These are phyloP conservation scores for Petasospora fabianii DNA, from an alignment of 1,139 yeast species.

Conservation along the genomic window DNA sequence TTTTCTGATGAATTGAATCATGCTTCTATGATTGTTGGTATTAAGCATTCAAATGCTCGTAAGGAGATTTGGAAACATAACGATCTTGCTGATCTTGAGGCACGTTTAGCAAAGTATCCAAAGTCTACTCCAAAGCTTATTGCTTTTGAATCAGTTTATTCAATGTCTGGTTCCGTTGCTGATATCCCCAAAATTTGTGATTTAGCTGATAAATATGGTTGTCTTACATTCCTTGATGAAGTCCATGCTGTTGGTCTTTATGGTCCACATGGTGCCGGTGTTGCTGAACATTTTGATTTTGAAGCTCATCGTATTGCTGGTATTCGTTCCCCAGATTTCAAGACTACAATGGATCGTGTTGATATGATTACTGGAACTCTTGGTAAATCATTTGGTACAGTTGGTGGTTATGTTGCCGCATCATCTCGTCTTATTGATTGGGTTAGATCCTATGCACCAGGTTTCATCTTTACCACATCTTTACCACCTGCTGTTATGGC, in stretches of 20 bases:
- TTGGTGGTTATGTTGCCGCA: conserved; percentile 97
- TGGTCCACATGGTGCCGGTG: conserved; percentile 99
- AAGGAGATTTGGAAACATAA: conserved; percentile 93
- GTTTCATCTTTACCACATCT: conserved; percentile 93
- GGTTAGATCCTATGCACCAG: conserved; percentile 96
- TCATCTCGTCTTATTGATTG: conserved; percentile 82
- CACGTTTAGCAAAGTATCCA: conserved; percentile 73
- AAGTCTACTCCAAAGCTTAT: conserved; percentile 84
- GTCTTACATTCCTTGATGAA: conserved; percentile 93
- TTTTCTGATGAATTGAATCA: conserved; percentile 93
- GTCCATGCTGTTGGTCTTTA: conserved; percentile 99
- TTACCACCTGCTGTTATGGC: conserved; percentile 98
- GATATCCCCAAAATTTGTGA: conserved; percentile 93
- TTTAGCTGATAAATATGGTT: conserved; percentile 95
- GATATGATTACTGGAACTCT: conserved; percentile 97
- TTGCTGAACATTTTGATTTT: conserved; percentile 92
- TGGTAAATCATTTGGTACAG: conserved; percentile 95
- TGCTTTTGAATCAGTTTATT: conserved; percentile 95
- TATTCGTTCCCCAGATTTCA: conserved; percentile 45
- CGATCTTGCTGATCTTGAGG: conserved; percentile 78
- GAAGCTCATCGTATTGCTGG: conserved; percentile 73
- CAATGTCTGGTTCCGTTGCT: conserved; percentile 97
- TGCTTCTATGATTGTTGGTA: conserved; percentile 97
- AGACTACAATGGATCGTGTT: conserved; percentile 79
- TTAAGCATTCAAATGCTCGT: conserved; percentile 81